Evolutionary conservation across 78 protist species (phyloP).

Genomic region (Dictyostelium brefeldianum): DNA sequence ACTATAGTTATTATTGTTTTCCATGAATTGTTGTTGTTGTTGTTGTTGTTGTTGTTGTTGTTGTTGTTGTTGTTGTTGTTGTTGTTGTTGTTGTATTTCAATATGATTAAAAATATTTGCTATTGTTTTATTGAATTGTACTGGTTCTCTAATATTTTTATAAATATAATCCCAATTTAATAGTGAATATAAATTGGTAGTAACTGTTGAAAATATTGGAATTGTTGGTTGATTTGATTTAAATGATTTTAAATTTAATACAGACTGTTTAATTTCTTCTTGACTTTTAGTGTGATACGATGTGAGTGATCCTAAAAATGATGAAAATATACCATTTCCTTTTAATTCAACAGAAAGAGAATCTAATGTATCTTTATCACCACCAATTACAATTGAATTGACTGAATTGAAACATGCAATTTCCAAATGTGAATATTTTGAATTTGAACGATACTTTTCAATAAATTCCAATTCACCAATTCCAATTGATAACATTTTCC

Average conservation of each 20-base stretch:
- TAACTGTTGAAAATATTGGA: constrained; percentile 20
- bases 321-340: background rate
- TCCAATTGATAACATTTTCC: constrained; percentile 41
- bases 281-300: constrained; percentile 16
- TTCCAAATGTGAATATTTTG: background rate
- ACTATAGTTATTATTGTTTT: too few relatives aligned
- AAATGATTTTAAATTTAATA: background rate
- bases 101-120: background rate
- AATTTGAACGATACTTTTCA: background rate
- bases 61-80: too few relatives aligned
- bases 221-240: background rate
- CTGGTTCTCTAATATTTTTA: constrained; percentile 20
- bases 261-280: background rate
- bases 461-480: background rate
- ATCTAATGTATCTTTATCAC: background rate
- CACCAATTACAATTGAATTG: constrained; percentile 26
- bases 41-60: too few relatives aligned
- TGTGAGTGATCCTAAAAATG: constrained; percentile 12
- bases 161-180: background rate
- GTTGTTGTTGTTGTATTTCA: background rate
- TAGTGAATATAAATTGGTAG: background rate
- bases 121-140: background rate
- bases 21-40: too few relatives aligned
- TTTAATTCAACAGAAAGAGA: background rate
- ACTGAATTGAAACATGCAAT: constrained; percentile 37